Evolutionary conservation across 345 rosid genomes (phyloP), one percentile per base, ranked within the genome.

Genomic region (Garcia nutans): DNA sequence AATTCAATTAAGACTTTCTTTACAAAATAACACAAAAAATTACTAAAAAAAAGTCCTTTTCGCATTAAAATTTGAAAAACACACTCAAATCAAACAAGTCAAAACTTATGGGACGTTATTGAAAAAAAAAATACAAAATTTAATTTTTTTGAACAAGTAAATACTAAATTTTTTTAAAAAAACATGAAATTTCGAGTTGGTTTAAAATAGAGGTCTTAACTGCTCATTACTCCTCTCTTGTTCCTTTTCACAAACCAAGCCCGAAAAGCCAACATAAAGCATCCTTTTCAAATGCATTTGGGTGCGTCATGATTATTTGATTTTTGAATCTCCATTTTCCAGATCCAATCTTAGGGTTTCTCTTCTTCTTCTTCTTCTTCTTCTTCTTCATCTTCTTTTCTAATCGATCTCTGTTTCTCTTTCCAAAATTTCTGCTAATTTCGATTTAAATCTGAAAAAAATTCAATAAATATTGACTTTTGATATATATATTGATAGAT

Each of bases 311-410:
- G 4, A 62, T 62, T 31, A 62, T 13, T 59, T 59, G 4, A 11
- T 22, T 59, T 58, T 10, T 23, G 8, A 41, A 59, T 23, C 55
- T 22, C 28, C 24, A 2, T 23, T 22, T 15, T 60, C 16, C 64
- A 74, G 77, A 74, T 74, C 77, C 77, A 65, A 74, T 52, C 71
- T 70, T 65, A 74, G 77, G 77, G 77, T 54, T 74, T 28, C 41
- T 0, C 17, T 47, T 58, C 49, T 31, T 31, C 10, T 31, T 54
- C 62, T 45, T 28, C 44, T 28, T 58, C 49, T 54, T 31, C 20
- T 31, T 54, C 62, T 45, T 28, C 44, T 28, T 58, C 49, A 31
- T 31, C 20, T 31, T 54, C 62, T 45, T 28, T 26, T 61, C 47
- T 12, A 22, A 2, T 65, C 76, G 16, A 10, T 60, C 55, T 72